A percentile compares a stretch with the other conserved stretches of the same genome.
These are phyloP conservation scores for Talaromyces liani DNA, from an alignment of 495 filamentous ascomycete species.

Conservation along the genomic window DNA sequence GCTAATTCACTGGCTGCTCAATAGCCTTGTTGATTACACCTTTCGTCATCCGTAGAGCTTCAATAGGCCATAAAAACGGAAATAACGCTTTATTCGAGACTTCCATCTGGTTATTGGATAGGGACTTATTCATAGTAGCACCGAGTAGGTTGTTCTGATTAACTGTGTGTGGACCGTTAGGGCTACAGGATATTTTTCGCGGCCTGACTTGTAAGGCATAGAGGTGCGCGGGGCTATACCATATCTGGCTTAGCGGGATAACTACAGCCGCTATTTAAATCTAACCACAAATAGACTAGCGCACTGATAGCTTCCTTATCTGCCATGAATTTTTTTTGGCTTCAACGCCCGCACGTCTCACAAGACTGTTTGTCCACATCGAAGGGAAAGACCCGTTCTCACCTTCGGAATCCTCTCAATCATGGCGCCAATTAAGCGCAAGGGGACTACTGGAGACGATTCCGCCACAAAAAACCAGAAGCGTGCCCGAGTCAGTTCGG, in stretches of 20 bases:
- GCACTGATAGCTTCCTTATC: constrained; percentile 8
- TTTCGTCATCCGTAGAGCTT: background rate
- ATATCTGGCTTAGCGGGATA: background rate
- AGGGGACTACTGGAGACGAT: constrained; percentile 35
- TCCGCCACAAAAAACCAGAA: constrained; percentile 34
- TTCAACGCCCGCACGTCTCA: constrained; percentile 1
- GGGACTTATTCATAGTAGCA: background rate
- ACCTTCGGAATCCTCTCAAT: constrained; percentile 7
- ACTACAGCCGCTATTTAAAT: background rate
- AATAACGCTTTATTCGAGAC: background rate
- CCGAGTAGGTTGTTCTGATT: background rate
- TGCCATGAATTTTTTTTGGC: constrained; percentile 3
- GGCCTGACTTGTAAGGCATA: background rate
- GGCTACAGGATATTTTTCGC: background rate
- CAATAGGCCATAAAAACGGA: background rate
- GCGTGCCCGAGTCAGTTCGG: constrained; percentile 33
- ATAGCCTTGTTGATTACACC: background rate
- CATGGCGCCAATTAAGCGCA: constrained; percentile 50
- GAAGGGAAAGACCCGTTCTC: background rate
- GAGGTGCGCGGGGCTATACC: background rate
- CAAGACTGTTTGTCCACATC: background rate
- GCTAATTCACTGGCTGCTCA: background rate
- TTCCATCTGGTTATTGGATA: background rate
- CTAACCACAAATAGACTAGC: background rate
- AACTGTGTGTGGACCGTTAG: background rate